Percentiles rank a stretch among this genome's conserved stretches.
Evolutionary conservation across 306 rosid genomes (phyloP).

Genomic region (Gleditsia sinensis): DNA sequence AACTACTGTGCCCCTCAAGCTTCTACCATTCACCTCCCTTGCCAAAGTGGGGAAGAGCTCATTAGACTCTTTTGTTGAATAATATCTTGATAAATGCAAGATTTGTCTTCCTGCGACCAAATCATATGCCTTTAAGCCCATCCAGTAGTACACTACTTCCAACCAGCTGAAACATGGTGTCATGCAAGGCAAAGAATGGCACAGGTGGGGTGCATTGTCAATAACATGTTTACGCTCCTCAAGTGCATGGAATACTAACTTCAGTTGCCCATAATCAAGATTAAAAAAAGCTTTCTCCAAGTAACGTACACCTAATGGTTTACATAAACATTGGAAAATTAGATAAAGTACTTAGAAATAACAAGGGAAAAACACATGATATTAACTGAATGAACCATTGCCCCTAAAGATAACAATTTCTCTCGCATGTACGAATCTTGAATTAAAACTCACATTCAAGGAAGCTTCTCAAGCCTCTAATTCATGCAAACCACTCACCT

Average conservation of each 20-base stretch:
- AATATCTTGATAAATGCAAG: slow-evolving; percentile 79
- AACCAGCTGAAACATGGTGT: slow-evolving; percentile 88
- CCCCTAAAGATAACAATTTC: not conserved
- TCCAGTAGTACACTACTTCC: slow-evolving; percentile 77
- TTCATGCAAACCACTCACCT: not conserved
- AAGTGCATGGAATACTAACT: slow-evolving; percentile 83
- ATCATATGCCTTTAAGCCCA: slow-evolving; percentile 81
- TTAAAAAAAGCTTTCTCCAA: slow-evolving; percentile 85
- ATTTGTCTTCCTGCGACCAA: slow-evolving; percentile 72
- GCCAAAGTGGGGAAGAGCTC: slow-evolving; percentile 83
- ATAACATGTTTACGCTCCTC: slow-evolving; percentile 86
- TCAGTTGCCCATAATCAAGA: slow-evolving; percentile 78
- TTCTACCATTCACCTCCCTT: slow-evolving; percentile 59
- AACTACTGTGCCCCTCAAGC: slow-evolving; percentile 82
- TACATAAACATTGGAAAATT: slow-evolving; percentile 9
- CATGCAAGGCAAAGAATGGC: slow-evolving; percentile 88
- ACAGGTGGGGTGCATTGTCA: slow-evolving; percentile 83
- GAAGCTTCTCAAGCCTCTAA: not conserved
- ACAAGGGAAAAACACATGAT: not conserved
- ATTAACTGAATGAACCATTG: not conserved
- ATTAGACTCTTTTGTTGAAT: slow-evolving; percentile 69
- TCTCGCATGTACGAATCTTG: not conserved
- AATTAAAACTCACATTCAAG: not conserved
- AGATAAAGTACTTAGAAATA: not conserved
- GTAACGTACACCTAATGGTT: slow-evolving; percentile 69